Conservation (phyloP, 768 basidiomycete genomes). For the Imleria badia region DNA sequence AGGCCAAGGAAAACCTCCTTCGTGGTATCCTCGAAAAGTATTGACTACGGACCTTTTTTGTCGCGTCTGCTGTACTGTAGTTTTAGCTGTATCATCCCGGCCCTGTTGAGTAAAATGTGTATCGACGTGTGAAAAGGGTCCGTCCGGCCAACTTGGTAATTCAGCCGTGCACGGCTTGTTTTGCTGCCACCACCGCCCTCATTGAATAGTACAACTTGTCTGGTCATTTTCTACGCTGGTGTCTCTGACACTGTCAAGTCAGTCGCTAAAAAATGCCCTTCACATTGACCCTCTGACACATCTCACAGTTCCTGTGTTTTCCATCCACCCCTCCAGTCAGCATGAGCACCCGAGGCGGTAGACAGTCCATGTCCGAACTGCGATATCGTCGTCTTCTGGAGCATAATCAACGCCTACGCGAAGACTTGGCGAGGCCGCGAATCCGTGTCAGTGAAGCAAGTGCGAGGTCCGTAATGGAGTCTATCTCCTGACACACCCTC, state of each 20-base stretch:
- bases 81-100: neutral
- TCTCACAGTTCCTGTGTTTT: neutral
- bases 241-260: slow-evolving; percentile 2
- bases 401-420: slow-evolving; percentile 70
- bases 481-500: neutral
- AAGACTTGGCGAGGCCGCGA: slow-evolving; percentile 70
- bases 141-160: slow-evolving; percentile 5
- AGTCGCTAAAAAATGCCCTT: neutral
- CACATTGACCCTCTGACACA: neutral
- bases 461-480: slow-evolving; percentile 47
- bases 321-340: slow-evolving; percentile 7
- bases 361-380: slow-evolving; percentile 78
- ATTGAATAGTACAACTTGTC: neutral
- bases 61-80: slow-evolving; percentile 8
- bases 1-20: slow-evolving; percentile 34
- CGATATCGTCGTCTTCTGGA: slow-evolving; percentile 76
- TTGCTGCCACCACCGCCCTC: slow-evolving; percentile 9
- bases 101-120: neutral
- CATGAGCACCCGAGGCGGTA: slow-evolving; percentile 65
- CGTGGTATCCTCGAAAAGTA: slow-evolving; percentile 36
- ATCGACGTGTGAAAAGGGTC: slow-evolving; percentile 26
- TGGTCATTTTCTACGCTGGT: neutral
- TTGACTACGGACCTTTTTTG: slow-evolving; percentile 4
- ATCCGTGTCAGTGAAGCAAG: slow-evolving; percentile 74
- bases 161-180: slow-evolving; percentile 4